phyloP scores from a whole-genome alignment of 225 moss, liverwort and hornwort species.

The Bryoerythrophyllum caledonicum region DNA sequence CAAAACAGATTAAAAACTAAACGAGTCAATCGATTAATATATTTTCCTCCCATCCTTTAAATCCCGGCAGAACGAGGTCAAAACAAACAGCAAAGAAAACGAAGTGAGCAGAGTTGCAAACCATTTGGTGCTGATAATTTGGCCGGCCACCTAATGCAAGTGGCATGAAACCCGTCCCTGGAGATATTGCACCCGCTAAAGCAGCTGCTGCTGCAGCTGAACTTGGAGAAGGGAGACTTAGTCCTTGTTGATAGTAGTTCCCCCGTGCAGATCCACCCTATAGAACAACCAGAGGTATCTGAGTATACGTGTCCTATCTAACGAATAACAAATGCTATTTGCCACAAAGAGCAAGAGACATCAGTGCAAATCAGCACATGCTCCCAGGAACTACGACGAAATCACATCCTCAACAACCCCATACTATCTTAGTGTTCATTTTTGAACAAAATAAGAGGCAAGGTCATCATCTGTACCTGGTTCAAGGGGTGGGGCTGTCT shows the following conservation, averaged over 20 bases:
- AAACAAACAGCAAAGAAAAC: slow-evolving; percentile 6
- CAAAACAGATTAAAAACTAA: background rate
- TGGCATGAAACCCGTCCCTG: slow-evolving; percentile 72
- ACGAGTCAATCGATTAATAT: background rate
- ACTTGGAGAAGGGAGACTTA: slow-evolving; percentile 71
- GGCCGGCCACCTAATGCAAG: slow-evolving; percentile 71
- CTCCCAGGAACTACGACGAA: background rate
- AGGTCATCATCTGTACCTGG: slow-evolving; percentile 57
- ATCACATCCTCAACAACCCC: background rate
- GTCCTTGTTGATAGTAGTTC: slow-evolving; percentile 71
- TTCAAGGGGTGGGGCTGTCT: slow-evolving; percentile 86
- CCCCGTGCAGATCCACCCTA: slow-evolving; percentile 78
- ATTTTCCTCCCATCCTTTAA: background rate
- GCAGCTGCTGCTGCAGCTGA: slow-evolving; percentile 71
- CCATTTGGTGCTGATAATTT: slow-evolving; percentile 62
- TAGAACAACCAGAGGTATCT: slow-evolving; percentile 27
- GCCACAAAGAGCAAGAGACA: slow-evolving; percentile 10
- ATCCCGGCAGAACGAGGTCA: background rate
- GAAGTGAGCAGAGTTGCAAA: slow-evolving; percentile 31
- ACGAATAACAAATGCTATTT: background rate
- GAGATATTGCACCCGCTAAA: slow-evolving; percentile 71
- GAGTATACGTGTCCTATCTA: slow-evolving; percentile 11
- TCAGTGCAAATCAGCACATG: background rate
- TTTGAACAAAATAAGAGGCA: background rate
- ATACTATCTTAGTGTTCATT: background rate